Conservation (phyloP, 2,329 filamentous ascomycete genomes). For the Beauveria sp. region DNA sequence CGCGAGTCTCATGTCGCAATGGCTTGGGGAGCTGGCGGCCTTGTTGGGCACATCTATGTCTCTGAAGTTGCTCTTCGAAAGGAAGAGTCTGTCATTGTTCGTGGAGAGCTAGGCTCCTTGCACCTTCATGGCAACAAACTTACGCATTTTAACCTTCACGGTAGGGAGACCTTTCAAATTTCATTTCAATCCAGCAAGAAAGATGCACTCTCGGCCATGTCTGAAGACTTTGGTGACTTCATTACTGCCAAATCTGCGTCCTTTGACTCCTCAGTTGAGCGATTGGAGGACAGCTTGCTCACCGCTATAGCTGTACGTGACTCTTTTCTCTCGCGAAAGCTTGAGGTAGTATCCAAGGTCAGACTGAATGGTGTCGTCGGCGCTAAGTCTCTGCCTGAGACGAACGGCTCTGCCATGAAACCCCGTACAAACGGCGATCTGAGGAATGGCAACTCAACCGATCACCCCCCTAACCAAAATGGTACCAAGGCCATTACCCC, state of each 20-base stretch:
- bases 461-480: background rate
- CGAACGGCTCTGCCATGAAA: no score
- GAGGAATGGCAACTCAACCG: background rate
- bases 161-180: background rate
- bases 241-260: background rate
- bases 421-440: no score
- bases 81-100: background rate
- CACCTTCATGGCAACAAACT: background rate
- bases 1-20: slow-evolving; percentile 2
- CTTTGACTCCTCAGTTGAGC: background rate
- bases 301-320: background rate
- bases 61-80: slow-evolving; percentile 2
- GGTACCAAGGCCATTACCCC: background rate
- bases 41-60: background rate
- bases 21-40: background rate
- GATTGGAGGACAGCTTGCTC: background rate
- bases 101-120: background rate
- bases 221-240: background rate
- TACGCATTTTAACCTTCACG: background rate
- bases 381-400: no score
- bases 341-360: no score
- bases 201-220: background rate
- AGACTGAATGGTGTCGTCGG: no score
- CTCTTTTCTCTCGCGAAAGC: no score
- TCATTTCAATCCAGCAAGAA: background rate